Percentiles rank a stretch among this genome's conserved stretches.
Evolutionary conservation across 768 basidiomycete species (phyloP).

Genomic region (Amanita rubescens): DNA sequence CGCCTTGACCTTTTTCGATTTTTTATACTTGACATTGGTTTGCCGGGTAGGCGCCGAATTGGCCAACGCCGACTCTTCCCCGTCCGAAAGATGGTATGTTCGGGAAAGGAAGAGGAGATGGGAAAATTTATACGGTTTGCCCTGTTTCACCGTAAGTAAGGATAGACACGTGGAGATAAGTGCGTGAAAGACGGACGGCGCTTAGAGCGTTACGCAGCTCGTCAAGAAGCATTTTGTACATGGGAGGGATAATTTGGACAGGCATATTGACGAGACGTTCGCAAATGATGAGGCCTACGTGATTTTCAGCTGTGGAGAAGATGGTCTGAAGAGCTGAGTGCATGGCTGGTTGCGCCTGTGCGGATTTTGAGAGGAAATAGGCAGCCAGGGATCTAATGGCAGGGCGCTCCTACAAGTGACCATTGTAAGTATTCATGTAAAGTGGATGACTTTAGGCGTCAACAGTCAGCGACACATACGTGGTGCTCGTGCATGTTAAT

Average conservation of each 20-base stretch:
- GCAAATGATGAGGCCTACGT: constrained; percentile 79
- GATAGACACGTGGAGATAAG: constrained; percentile 1
- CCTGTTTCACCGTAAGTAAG: constrained; percentile 21
- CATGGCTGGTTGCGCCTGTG: constrained; percentile 40
- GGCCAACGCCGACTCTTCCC: constrained; percentile 53
- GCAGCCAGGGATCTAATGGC: constrained; percentile 62
- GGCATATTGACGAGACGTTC: constrained; percentile 96
- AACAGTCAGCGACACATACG: constrained; percentile 27
- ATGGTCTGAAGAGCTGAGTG: constrained; percentile 47
- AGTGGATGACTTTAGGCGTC: too few species aligned
- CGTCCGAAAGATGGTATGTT: constrained; percentile 64
- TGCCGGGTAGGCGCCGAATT: constrained; percentile 29
- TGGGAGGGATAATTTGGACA: constrained; percentile 83
- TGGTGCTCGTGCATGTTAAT: constrained; percentile 69
- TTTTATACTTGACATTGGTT: constrained; percentile 25
- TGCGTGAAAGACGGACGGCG: constrained; percentile 38
- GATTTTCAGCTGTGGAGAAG: constrained; percentile 41
- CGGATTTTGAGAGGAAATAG: constrained; percentile 62
- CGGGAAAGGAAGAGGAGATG: constrained; percentile 74
- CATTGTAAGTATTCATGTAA: neutral
- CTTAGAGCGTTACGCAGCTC: constrained; percentile 72
- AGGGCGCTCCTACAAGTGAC: constrained; percentile 47
- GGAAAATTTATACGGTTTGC: constrained; percentile 61
- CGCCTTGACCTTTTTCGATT: constrained; percentile 26
- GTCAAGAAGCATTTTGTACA: constrained; percentile 83